Percentiles rank a stretch among this genome's conserved stretches.
Evolutionary conservation across 768 basidiomycete genomes (phyloP).

Genomic region (Rhodocollybia butyracea): DNA sequence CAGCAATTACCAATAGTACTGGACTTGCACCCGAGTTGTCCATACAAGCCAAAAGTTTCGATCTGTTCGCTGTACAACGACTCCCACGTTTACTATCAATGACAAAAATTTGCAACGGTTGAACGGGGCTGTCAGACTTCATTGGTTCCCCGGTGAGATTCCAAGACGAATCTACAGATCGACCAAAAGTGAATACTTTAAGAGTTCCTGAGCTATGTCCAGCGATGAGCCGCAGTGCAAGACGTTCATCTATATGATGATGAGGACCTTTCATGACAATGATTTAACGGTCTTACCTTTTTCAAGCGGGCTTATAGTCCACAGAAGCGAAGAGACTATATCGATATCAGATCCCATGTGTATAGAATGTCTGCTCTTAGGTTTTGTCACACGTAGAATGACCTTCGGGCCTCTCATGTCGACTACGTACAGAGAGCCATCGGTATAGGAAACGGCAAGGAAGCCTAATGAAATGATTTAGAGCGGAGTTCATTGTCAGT

Average conservation of each 20-base stretch:
- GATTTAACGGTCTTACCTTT: constrained; percentile 37
- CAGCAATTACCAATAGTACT: constrained; percentile 45
- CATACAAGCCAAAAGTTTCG: constrained; percentile 36
- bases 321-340: constrained; percentile 52
- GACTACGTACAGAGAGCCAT: constrained; percentile 57
- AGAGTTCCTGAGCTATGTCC: constrained; percentile 54
- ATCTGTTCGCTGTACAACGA: constrained; percentile 38
- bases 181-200: constrained; percentile 53
- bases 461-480: constrained; percentile 49
- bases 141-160: constrained; percentile 27
- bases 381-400: constrained; percentile 46
- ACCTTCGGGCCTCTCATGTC: constrained; percentile 76
- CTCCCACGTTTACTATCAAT: constrained; percentile 53
- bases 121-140: constrained; percentile 35
- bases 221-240: constrained; percentile 54
- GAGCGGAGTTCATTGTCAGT: not conserved
- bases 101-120: constrained; percentile 49
- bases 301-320: constrained; percentile 59
- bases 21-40: constrained; percentile 15
- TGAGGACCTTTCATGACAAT: not conserved
- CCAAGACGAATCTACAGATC: constrained; percentile 35
- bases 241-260: not conserved
- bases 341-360: constrained; percentile 34
- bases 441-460: constrained; percentile 65
- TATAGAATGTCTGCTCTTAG: constrained; percentile 35